These are phyloP conservation scores for Hanseniaspora uvarum DNA, from an alignment of 1,139 yeast species.

Conservation along the genomic window DNA sequence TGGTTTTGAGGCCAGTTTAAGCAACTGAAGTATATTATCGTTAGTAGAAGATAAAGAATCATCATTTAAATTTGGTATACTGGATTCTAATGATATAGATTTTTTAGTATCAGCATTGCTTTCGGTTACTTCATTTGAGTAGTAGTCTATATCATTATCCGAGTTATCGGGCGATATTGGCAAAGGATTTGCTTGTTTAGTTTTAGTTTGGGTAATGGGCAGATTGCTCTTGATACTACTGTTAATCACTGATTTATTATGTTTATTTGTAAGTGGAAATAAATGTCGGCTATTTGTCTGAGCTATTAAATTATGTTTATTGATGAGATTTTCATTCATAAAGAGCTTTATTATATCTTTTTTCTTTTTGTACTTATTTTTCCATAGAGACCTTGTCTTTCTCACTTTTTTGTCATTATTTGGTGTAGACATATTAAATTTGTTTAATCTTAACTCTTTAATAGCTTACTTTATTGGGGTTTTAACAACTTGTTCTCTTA, in stretches of 20 bases:
- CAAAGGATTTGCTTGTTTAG: background rate
- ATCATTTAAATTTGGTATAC: background rate
- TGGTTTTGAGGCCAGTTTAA: constrained; percentile 56
- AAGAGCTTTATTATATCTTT: constrained; percentile 1
- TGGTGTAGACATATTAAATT: constrained; percentile 14
- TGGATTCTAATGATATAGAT: background rate
- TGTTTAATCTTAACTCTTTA: background rate
- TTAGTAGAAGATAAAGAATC: constrained; percentile 1
- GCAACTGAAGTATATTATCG: constrained; percentile 46
- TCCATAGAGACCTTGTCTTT: background rate
- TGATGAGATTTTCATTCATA: constrained; percentile 12
- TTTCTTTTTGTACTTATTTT: constrained; percentile 2
- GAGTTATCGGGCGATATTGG: constrained; percentile 12
- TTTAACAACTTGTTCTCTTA: no score
- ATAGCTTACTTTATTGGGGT: background rate
- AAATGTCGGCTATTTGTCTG: constrained; percentile 7
- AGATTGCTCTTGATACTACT: constrained; percentile 20
- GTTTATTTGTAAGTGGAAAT: background rate
- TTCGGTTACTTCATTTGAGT: constrained; percentile 12
- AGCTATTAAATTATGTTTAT: background rate
- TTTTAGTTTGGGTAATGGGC: constrained; percentile 23
- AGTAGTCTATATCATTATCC: constrained; percentile 1
- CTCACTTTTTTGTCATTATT: background rate
- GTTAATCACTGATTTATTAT: background rate
- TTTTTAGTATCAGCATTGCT: background rate